Base-by-base conservation (phyloP, 805 yeast genomes). In the Cyberlindnera mycetangii region DNA sequence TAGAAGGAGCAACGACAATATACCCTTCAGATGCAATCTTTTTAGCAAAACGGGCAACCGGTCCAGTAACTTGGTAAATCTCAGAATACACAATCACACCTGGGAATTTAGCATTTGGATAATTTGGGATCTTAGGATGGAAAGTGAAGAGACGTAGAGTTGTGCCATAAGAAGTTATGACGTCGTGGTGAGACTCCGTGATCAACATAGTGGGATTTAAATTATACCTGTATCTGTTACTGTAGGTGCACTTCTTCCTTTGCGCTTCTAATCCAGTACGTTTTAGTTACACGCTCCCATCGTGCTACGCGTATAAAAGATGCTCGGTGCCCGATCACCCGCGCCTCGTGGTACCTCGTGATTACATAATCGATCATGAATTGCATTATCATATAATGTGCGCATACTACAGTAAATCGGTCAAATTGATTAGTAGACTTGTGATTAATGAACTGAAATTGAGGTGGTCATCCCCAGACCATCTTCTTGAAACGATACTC, bases 31-130 rank as follows among this genome's bases (percentile, higher is more conserved):
- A 80, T 1, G 92, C 92, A 56, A 85, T 85, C 52, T 76, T 81
- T 54, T 82, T 82, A 24, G 88, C 92, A 58, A 85, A 81, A 49
- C 93, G 68, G 6, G 85, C 67, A 22, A 85, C 95, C 4, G 95
- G 93, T 0, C 95, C 95, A 7, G 88, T 81, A 14, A 71, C 92
- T 64, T 86, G 95, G 63, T 85, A 85, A 53, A 85, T 85, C 62
- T 85, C 95, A 44, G 87, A 79, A 65, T 79, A 85, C 14, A 85
- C 87, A 27, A 86, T 64, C 2, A 86, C 93, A 32, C 85, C 95
- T 1, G 95, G 93, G 58, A 85, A 85, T 59, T 79, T 81, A 44
- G 86, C 93, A 32, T 72, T 65, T n/a, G 93, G 92, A 65, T 83
- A 85, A 43, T 81, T 81, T 32, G 81, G 76, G 41, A 85, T 73